Conservation (phyloP, 2,329 filamentous ascomycete species). For the Stenocarpella maydis region DNA sequence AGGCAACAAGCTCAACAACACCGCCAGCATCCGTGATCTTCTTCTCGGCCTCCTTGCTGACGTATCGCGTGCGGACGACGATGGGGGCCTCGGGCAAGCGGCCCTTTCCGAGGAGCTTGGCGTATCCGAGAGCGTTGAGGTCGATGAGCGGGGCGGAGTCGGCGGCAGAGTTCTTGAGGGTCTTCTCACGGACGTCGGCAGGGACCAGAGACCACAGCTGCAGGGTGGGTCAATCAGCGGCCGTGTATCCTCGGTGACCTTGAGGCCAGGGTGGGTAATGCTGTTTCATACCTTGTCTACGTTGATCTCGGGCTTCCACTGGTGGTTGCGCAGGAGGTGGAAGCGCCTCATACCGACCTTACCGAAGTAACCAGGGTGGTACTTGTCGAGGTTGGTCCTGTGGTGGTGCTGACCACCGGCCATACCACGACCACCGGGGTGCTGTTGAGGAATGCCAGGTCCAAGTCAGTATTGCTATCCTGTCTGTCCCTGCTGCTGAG, state of each 20-base stretch:
- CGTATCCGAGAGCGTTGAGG: constrained; percentile 96
- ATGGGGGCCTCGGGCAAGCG: constrained; percentile 91
- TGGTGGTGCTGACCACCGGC: constrained; percentile 99
- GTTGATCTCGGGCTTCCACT: constrained; percentile 99
- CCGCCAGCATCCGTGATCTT: constrained; percentile 99
- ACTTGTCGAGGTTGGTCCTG: constrained; percentile 84
- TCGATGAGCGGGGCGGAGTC: constrained; percentile 98
- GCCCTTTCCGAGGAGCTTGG: constrained; percentile 99
- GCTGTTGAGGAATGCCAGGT: constrained; percentile 42
- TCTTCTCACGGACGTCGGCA: constrained; percentile 89
- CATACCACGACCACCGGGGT: constrained; percentile 81
- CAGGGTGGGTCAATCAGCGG: constrained; percentile 38
- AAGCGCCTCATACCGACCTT: constrained; percentile 97
- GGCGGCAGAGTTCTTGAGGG: constrained; percentile 80
- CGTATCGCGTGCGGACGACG: constrained; percentile 93
- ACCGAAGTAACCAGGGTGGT: constrained; percentile 99
- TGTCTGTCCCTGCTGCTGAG: neutral
- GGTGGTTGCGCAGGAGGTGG: constrained; percentile 94
- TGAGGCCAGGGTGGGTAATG: neutral
- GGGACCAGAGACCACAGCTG: constrained; percentile 97
- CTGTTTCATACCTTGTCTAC: constrained; percentile 84
- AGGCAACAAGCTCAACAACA: constrained; percentile 94
- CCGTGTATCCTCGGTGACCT: constrained; percentile 23
- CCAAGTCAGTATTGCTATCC: neutral
- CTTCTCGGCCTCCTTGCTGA: constrained; percentile 95